Base-by-base conservation (phyloP, 495 filamentous ascomycete species). In the Jackrogersella minutella region DNA sequence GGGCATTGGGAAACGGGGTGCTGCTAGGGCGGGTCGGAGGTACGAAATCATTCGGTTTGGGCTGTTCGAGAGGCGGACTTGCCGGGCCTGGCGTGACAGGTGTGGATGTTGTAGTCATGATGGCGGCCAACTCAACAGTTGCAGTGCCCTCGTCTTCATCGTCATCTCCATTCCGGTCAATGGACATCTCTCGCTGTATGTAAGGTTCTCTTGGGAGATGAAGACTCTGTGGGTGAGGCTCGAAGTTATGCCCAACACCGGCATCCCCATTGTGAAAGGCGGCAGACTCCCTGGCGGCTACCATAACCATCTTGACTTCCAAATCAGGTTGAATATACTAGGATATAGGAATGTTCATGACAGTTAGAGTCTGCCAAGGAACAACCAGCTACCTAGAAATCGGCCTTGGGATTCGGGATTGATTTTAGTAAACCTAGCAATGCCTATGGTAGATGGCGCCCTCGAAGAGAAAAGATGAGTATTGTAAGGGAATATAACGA, bases 1-100 rank as follows among this genome's bases (percentile, higher is more conserved):
- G 82, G 41, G 79, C 80, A 47, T 86, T 79, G 5, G 83, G 84
- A 49, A 86, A 86, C 0, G 84, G 84, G 3, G 84, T 86, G 69
- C 83, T 85, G 61, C 79, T 85, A 5, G 84, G 84, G 17, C 84
- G 76, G 8, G 78, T 80, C 1, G 83, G 84, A 2, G 82, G 83
- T 5, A 83, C 57, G 65, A 86, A 81, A 50, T 84, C 82, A 36
- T 78, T 71, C 44, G 78, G 73, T 21, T 79, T 75, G 47, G 72
- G 72, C 17, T 76, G 80, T 41, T 80, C 75, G 7, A 82, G 74
- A 19, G 81, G 82, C 39, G 84, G 84, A 58, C 81, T 85, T 11
- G 83, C 79, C 11, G 84, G 80, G 14, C 82, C 83, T 6, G 84
- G 82, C 13, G 81, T 82, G 4, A 84, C 79, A 0, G 82, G 82